Evolutionary conservation across 108 stramenopile genomes (phyloP), one percentile per base, ranked within the genome.

Genomic region (Aurantiochytrium sp.): DNA sequence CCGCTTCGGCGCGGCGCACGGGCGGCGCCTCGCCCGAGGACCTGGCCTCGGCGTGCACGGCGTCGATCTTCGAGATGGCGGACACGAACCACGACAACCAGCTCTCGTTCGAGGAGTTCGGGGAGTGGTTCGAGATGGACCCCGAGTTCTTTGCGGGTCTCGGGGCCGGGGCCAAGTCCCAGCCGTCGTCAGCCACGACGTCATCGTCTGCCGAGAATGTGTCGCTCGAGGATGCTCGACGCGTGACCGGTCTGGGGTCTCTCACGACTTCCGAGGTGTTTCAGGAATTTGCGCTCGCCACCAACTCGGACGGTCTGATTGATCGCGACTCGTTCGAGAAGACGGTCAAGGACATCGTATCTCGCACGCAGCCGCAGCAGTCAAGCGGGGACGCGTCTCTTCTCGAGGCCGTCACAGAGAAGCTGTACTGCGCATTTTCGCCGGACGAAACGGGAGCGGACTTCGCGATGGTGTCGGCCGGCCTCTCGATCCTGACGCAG

Each of bases 81-180:
- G 88, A 88, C 55, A 41, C 37, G 24, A 85, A 88, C 55, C 39
- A 39, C 22, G 88, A 88, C 88, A 53, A 69, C 0, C 54, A 65
- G 30, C 85, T 88, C n/a, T 88, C 88, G 4, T 31, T 42, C 31
- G 54, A 73, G 37, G 69, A 88, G 85, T 55, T 88, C 8, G 36
- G n/a, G 68, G 30, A 22, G 3, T 68, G 73, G 42, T 81, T 81
- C 2, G 73, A 48, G 3, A 27, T 12, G 73, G n/a, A 41, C 2
- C 42, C 73, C 2, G 45, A 48, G 30, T 22, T 48, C 45, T 22
- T 30, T 81, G 73, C 21, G 39, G 73, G 27, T 15, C 59, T 65
- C 19, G 59, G n/a, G n/a, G n/a, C n/a, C n/a, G n/a, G n/a, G n/a
- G n/a, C n/a, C n/a, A n/a, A n/a, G n/a, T n/a, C n/a, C n/a, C n/a